Percentiles rank a stretch among this genome's conserved stretches.
phyloP scores from a whole-genome alignment of 768 basidiomycete species.

The Trametes cinnabarina region DNA sequence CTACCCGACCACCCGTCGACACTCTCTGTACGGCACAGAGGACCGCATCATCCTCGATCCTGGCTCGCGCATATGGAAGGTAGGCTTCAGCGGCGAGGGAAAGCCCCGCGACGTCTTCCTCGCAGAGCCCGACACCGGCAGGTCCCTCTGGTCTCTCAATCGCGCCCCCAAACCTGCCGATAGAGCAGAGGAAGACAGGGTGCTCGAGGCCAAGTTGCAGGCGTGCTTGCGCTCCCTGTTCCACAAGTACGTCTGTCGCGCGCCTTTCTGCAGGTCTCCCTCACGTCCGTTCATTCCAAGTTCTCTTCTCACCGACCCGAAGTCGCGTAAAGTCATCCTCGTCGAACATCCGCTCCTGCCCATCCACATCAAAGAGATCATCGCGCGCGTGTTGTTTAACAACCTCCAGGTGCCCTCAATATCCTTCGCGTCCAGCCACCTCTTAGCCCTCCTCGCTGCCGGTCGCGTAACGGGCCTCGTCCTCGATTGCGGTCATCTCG shows the following conservation, averaged over 20 bases:
- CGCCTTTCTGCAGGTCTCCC: conserved; percentile 1
- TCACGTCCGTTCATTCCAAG: conserved; percentile 40
- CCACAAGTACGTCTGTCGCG: conserved; percentile 61
- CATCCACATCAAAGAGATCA: conserved; percentile 80
- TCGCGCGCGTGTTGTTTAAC: conserved; percentile 84
- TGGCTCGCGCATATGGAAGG: conserved; percentile 93
- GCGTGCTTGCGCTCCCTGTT: conserved; percentile 73
- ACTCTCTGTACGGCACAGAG: conserved; percentile 95
- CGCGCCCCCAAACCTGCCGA: conserved; percentile 53
- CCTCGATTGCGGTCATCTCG: conserved; percentile 88
- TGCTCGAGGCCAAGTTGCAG: conserved; percentile 71
- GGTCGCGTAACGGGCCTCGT: conserved; percentile 94
- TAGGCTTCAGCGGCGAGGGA: conserved; percentile 96
- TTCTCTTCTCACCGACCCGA: conserved; percentile 90
- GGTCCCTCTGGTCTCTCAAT: conserved; percentile 59
- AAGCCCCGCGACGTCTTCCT: conserved; percentile 86
- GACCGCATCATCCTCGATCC: conserved; percentile 95
- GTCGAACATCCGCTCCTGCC: conserved; percentile 89
- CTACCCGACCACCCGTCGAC: conserved; percentile 80
- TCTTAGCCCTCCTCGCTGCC: conserved; percentile 80
- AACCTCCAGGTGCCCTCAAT: conserved; percentile 94
- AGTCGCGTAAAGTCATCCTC: conserved; percentile 90
- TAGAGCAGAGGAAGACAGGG: conserved; percentile 68
- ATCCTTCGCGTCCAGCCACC: conserved; percentile 87
- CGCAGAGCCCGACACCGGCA: conserved; percentile 42